These are phyloP conservation scores for Lipomyces mesembrius DNA, from an alignment of 805 yeast species.

Conservation along the genomic window DNA sequence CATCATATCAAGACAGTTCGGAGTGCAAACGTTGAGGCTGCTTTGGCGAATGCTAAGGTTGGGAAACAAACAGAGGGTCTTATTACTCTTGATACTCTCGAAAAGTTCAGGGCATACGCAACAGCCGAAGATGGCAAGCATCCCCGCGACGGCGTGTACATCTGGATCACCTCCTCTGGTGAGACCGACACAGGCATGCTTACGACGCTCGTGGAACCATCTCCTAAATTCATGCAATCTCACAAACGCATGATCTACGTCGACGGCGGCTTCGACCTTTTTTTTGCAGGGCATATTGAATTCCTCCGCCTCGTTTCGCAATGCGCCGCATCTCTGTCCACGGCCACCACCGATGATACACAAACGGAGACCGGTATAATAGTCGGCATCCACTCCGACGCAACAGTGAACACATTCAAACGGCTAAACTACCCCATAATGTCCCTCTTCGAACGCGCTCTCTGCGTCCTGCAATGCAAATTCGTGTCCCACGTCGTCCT, in stretches of 20 bases:
- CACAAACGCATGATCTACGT: slow-evolving; percentile 54
- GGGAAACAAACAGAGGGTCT: slow-evolving; percentile 37
- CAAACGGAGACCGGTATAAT: slow-evolving; percentile 49
- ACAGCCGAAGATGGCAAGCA: slow-evolving; percentile 63
- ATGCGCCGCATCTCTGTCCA: slow-evolving; percentile 47
- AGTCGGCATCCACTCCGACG: slow-evolving; percentile 71
- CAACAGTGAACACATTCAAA: slow-evolving; percentile 57
- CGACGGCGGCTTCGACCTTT: slow-evolving; percentile 88
- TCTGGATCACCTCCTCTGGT: slow-evolving; percentile 48
- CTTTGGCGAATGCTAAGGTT: background rate
- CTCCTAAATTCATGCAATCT: slow-evolving; percentile 9
- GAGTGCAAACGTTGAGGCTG: slow-evolving; percentile 21
- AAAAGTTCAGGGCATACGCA: slow-evolving; percentile 60
- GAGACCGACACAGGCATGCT: slow-evolving; percentile 28
- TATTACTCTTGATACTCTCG: slow-evolving; percentile 47
- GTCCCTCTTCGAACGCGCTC: slow-evolving; percentile 82
- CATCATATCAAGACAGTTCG: slow-evolving; percentile 58
- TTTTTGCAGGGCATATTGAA: slow-evolving; percentile 91
- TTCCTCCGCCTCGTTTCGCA: slow-evolving; percentile 59
- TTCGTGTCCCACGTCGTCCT: slow-evolving; percentile 60
- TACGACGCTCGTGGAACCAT: slow-evolving; percentile 39
- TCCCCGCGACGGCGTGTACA: slow-evolving; percentile 63
- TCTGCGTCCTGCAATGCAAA: slow-evolving; percentile 86
- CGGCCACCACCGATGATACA: slow-evolving; percentile 40
- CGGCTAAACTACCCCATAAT: slow-evolving; percentile 79